Evolutionary conservation across 2,329 filamentous ascomycete genomes (phyloP).

Genomic region (Aschersonia sp.): DNA sequence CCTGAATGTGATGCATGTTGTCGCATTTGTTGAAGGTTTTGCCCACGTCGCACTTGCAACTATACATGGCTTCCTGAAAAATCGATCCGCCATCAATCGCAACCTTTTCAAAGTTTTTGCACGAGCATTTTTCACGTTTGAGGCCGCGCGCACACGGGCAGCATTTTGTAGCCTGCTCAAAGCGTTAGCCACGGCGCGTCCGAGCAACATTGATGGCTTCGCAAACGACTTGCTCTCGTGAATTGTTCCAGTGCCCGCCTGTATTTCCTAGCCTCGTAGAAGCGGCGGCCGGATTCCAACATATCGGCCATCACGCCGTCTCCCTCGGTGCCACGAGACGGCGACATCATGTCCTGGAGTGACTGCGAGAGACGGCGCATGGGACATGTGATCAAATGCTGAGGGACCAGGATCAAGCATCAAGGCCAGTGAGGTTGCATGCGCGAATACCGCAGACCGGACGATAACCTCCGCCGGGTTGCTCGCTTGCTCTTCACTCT

Average conservation of each 20-base stretch:
- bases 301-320: slow-evolving; percentile 1
- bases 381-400: not conserved
- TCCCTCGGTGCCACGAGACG: slow-evolving; percentile 1
- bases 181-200: not conserved
- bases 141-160: slow-evolving; percentile 19
- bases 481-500: not conserved
- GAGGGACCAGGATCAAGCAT: not conserved
- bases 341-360: slow-evolving; percentile 4
- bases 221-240: slow-evolving; percentile 14
- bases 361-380: slow-evolving; percentile 5
- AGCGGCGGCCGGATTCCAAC: slow-evolving; percentile 17
- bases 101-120: slow-evolving; percentile 23
- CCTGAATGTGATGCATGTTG: slow-evolving; percentile 21
- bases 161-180: slow-evolving; percentile 19
- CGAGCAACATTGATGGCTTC: not conserved
- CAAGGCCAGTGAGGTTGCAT: not conserved
- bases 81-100: slow-evolving; percentile 19
- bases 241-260: slow-evolving; percentile 21
- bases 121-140: slow-evolving; percentile 21
- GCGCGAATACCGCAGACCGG: not conserved
- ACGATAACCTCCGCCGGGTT: not conserved
- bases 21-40: slow-evolving; percentile 24
- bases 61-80: slow-evolving; percentile 26
- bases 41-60: slow-evolving; percentile 20
- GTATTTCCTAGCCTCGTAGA: slow-evolving; percentile 18